Evolutionary conservation across 192 early-diverging fungal species (phyloP).

Genomic region (Thamnidium elegans): DNA sequence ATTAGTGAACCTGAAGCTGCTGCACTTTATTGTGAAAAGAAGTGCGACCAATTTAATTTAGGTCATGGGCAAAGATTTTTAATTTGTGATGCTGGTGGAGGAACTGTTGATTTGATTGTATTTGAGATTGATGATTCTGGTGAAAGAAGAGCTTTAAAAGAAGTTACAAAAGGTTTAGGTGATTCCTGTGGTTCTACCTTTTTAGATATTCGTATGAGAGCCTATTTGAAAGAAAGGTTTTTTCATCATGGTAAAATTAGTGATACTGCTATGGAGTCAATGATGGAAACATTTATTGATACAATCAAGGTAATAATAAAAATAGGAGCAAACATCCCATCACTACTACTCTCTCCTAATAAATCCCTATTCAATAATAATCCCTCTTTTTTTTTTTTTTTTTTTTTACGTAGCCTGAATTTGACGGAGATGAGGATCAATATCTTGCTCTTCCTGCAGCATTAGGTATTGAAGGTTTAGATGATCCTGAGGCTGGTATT

Average conservation of each 20-base stretch:
- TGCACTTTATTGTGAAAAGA: conserved; percentile 48
- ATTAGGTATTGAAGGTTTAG: conserved; percentile 41
- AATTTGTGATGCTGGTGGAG: conserved; percentile 50
- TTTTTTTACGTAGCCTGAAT: conserved; percentile 36
- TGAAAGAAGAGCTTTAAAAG: conserved; percentile 34
- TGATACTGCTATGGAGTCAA: conserved; percentile 38
- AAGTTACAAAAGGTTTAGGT: conserved; percentile 44
- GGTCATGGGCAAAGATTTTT: conserved; percentile 44
- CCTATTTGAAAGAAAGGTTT: conserved; percentile 38
- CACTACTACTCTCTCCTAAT: not conserved
- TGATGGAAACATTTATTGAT: conserved; percentile 45
- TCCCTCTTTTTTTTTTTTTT: not conserved
- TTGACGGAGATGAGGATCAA: conserved; percentile 51
- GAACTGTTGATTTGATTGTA: conserved; percentile 49
- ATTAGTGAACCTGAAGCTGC: conserved; percentile 45
- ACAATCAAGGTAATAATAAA: conserved; percentile 36
- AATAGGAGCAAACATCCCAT: not conserved
- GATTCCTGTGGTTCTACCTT: conserved; percentile 47
- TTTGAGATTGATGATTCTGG: conserved; percentile 43
- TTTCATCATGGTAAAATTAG: conserved; percentile 40
- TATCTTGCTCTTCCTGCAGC: conserved; percentile 48
- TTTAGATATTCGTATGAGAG: conserved; percentile 44
- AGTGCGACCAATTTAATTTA: conserved; percentile 44
- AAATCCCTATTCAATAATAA: not conserved
- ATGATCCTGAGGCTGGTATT: conserved; percentile 47